These are phyloP conservation scores for Auriscalpium vulgare DNA, from an alignment of 768 basidiomycete species.

Conservation along the genomic window DNA sequence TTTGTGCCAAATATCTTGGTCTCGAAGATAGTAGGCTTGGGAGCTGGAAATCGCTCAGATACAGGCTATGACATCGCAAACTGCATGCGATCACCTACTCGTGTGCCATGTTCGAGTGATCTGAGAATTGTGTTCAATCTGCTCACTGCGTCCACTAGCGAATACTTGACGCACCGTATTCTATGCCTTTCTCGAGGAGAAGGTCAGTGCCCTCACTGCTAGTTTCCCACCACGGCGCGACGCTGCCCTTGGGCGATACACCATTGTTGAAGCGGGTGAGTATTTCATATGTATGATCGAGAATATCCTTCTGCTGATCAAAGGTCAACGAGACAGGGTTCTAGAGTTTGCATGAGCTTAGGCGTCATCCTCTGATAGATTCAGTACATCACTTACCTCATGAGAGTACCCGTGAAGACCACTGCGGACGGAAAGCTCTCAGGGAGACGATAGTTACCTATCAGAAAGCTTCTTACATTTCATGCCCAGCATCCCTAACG, in stretches of 20 bases:
- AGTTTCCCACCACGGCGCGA: constrained; percentile 79
- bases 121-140: constrained; percentile 18
- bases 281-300: constrained; percentile 57
- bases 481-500: constrained; percentile 66
- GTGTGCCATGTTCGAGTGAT: constrained; percentile 52
- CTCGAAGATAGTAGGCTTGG: constrained; percentile 60
- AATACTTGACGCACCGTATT: constrained; percentile 44
- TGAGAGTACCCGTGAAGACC: constrained; percentile 69
- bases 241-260: constrained; percentile 50
- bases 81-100: constrained; percentile 26
- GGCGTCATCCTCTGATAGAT: not conserved
- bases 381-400: constrained; percentile 31
- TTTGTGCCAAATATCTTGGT: constrained; percentile 65
- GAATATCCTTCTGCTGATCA: constrained; percentile 63
- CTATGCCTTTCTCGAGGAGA: constrained; percentile 62
- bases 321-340: constrained; percentile 53
- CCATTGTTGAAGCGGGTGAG: constrained; percentile 60
- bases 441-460: not conserved
- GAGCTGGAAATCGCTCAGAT: constrained; percentile 29
- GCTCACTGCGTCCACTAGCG: too few relatives aligned
- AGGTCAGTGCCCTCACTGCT: constrained; percentile 58
- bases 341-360: constrained; percentile 22
- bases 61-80: not conserved
- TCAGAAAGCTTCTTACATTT: constrained; percentile 36
- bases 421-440: constrained; percentile 21